Conservation (phyloP, 441 rosid genomes). For the Populus trichocarpa region DNA sequence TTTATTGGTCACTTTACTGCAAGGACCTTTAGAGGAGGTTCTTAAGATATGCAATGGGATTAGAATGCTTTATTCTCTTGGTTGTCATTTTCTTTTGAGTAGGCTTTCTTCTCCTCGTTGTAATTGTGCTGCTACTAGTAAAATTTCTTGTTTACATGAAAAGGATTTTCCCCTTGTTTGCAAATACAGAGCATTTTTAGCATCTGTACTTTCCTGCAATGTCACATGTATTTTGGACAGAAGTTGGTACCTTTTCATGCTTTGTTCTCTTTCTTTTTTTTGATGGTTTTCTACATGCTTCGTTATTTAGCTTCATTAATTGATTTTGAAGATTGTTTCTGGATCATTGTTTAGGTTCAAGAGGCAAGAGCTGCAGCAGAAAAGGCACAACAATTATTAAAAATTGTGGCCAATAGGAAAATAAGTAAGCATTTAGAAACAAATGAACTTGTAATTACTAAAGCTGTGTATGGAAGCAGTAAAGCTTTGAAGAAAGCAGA, state of each 20-base stretch:
- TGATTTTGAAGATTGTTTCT: slow-evolving; percentile 10
- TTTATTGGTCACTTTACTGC: background rate
- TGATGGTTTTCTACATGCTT: background rate
- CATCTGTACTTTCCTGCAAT: background rate
- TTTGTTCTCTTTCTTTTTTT: background rate
- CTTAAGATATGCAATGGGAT: background rate
- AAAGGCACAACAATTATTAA: slow-evolving; percentile 78
- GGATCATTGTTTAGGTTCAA: slow-evolving; percentile 46
- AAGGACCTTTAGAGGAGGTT: background rate
- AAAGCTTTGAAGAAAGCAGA: slow-evolving; percentile 54
- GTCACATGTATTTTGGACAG: background rate
- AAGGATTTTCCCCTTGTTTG: background rate
- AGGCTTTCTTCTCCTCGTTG: background rate
- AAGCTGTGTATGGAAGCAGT: slow-evolving; percentile 67
- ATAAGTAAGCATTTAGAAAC: slow-evolving; percentile 62
- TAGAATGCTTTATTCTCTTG: background rate
- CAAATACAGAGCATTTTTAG: background rate
- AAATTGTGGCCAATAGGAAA: slow-evolving; percentile 83
- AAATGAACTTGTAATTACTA: slow-evolving; percentile 71
- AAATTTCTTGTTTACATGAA: background rate
- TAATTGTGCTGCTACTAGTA: background rate
- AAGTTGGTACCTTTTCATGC: background rate
- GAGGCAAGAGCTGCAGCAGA: slow-evolving; percentile 71
- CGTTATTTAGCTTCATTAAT: background rate
- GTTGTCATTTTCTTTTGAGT: background rate